These are phyloP conservation scores for Dipteronia sinensis DNA, from an alignment of 345 rosid species.

Conservation along the genomic window DNA sequence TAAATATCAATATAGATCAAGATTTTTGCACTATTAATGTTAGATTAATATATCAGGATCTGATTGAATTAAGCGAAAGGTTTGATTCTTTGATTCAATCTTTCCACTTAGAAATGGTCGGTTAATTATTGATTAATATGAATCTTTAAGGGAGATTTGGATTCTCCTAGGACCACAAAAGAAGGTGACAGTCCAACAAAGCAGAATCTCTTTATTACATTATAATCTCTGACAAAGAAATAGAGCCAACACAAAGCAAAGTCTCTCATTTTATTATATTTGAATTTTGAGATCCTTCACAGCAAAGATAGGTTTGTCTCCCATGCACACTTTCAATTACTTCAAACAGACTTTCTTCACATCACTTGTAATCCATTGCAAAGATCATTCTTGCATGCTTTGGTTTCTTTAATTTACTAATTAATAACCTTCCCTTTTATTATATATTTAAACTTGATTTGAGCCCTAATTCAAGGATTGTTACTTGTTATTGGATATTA, in stretches of 20 bases:
- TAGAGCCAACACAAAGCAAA: constrained; percentile 29
- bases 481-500: background rate
- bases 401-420: too few species aligned
- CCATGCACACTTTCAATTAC: constrained; percentile 6
- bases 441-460: constrained; percentile 3
- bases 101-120: background rate
- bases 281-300: constrained; percentile 15
- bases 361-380: constrained; percentile 12
- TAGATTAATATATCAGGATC: background rate
- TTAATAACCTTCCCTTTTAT: background rate
- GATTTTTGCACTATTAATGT: too few species aligned
- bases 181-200: constrained; percentile 33
- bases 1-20: too few species aligned
- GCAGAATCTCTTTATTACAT: constrained; percentile 3
- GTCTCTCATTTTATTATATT: constrained; percentile 15
- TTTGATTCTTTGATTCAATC: too few species aligned
- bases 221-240: background rate
- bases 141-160: constrained; percentile 21
- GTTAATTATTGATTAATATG: constrained; percentile 8
- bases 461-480: constrained; percentile 15
- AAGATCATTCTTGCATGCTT: constrained; percentile 1
- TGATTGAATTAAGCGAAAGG: background rate
- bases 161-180: constrained; percentile 20
- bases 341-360: constrained; percentile 3
- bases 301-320: constrained; percentile 26